phyloP scores from a whole-genome alignment of 75 land plant species.

The Cryptomeria japonica region DNA sequence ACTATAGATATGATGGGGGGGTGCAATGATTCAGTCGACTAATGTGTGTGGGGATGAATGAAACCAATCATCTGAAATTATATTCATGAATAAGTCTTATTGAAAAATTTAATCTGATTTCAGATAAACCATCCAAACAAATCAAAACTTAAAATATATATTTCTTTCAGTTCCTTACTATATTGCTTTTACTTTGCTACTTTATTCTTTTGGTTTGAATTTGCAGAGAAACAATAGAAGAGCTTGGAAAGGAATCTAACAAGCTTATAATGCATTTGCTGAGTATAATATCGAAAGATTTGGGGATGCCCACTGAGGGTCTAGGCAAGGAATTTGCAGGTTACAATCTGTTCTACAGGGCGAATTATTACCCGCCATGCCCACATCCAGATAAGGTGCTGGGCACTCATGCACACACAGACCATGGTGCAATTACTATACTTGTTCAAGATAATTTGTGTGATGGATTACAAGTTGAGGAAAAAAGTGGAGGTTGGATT shows the following conservation, averaged over 20 bases:
- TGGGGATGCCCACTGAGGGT: conserved; percentile 4
- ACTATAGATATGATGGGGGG: too few species aligned
- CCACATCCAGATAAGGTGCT: conserved; percentile 25
- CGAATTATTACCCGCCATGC: conserved; percentile 34
- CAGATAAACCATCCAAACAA: too few species aligned
- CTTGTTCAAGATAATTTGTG: conserved; percentile 7
- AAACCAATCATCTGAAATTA: too few species aligned
- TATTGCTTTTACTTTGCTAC: not conserved
- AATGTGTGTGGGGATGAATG: too few species aligned
- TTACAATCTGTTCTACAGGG: conserved; percentile 9
- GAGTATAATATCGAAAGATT: conserved; percentile 11
- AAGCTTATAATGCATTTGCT: conserved; percentile 3
- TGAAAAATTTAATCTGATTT: too few species aligned
- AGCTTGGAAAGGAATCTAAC: not conserved
- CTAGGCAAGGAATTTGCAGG: conserved; percentile 14
- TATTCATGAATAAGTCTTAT: too few species aligned
- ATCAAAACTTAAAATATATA: too few species aligned
- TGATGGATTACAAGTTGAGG: not conserved
- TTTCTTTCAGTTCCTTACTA: too few species aligned
- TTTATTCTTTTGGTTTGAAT: not conserved
- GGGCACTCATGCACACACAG: conserved; percentile 16
- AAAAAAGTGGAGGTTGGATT: conserved; percentile 15
- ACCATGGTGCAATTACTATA: not conserved
- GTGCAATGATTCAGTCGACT: too few species aligned
- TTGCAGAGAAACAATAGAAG: conserved; percentile 9